Conservation (phyloP, 2,329 filamentous ascomycete genomes). For the Exserohilum turcica region DNA sequence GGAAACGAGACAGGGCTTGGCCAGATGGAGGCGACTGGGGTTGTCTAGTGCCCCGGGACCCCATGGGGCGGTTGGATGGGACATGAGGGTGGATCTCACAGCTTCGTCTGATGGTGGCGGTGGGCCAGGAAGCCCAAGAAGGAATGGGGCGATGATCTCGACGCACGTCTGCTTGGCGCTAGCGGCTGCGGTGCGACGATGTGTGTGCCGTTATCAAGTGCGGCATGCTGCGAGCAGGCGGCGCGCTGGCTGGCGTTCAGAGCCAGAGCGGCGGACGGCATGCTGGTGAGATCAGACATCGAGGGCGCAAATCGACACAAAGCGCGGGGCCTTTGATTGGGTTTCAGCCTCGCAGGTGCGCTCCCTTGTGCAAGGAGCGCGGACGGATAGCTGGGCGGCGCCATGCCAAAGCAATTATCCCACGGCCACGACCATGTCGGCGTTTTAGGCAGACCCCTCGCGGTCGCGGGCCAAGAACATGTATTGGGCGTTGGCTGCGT, state of each 20-base stretch:
- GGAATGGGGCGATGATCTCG: conserved; percentile 9
- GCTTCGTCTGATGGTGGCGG: conserved; percentile 36
- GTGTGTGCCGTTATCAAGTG: conserved; percentile 22
- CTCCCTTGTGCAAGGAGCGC: conserved; percentile 1
- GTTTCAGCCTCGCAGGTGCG: conserved; percentile 25
- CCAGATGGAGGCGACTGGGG: conserved; percentile 23
- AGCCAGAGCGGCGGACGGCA: conserved; percentile 1
- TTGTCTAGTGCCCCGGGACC: conserved; percentile 30
- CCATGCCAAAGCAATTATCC: conserved; percentile 17
- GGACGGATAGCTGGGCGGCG: conserved; percentile 22
- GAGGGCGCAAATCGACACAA: conserved; percentile 3
- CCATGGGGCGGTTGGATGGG: conserved; percentile 47
- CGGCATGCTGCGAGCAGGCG: conserved; percentile 7
- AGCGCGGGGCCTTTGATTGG: conserved; percentile 7
- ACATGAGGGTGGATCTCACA: conserved; percentile 33
- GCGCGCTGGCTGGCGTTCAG: not conserved
- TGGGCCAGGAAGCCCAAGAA: conserved; percentile 12
- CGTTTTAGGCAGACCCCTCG: conserved; percentile 20
- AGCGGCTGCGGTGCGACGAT: conserved; percentile 35
- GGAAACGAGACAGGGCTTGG: conserved; percentile 14
- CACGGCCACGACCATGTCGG: conserved; percentile 14
- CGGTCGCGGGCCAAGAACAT: conserved; percentile 42
- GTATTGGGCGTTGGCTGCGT: conserved; percentile 38
- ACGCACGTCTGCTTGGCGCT: conserved; percentile 13
- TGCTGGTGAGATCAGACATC: conserved; percentile 3